Conservation (phyloP, 2,329 filamentous ascomycete species). For the Phialocephala subalpina region DNA sequence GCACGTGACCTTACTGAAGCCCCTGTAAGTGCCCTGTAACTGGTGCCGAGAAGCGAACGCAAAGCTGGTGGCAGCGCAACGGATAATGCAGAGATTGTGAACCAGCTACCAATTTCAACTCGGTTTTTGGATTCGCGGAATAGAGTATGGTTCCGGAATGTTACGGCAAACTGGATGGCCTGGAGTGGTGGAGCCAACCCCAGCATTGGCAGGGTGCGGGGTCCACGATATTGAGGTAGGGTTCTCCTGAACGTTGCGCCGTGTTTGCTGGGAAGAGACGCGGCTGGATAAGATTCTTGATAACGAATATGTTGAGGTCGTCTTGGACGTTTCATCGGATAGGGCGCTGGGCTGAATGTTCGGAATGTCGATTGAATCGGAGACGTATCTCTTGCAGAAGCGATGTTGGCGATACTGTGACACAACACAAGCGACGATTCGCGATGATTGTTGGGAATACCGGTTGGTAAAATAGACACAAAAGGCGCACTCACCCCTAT, state of each 20-base stretch:
- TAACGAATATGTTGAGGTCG: background rate
- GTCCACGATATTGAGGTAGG: background rate
- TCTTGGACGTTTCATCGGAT: background rate
- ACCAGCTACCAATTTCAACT: background rate
- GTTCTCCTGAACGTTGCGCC: background rate
- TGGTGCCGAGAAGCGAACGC: no score
- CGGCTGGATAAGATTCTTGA: background rate
- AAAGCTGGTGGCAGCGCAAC: no score
- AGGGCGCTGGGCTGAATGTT: background rate
- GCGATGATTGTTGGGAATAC: background rate
- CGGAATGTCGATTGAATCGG: background rate
- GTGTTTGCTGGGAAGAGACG: no score
- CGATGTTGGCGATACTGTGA: background rate
- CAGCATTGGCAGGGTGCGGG: background rate
- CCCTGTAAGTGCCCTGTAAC: no score
- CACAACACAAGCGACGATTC: background rate
- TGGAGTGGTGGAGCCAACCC: background rate
- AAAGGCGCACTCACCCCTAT: background rate
- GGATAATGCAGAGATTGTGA: constrained; percentile 1
- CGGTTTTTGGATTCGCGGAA: background rate
- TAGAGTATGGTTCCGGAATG: background rate
- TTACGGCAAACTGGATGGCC: background rate
- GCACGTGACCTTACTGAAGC: no score
- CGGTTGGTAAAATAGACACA: background rate
- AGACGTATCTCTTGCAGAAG: background rate